Base-by-base conservation (phyloP, 2,329 filamentous ascomycete genomes). In the Cordyceps sp. region DNA sequence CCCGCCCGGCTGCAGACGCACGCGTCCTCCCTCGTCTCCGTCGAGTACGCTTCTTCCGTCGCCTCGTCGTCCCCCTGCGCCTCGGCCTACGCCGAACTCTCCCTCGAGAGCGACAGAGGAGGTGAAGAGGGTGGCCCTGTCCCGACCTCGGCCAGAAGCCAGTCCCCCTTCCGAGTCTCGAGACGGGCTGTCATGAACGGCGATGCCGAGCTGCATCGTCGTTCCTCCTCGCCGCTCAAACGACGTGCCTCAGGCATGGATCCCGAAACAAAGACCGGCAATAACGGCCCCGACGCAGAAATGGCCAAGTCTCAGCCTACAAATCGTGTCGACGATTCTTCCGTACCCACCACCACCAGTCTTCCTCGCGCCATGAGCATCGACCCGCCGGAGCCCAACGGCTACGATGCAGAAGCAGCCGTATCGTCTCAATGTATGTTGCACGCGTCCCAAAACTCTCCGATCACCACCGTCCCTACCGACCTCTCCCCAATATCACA, bases 141-240 rank as follows among this genome's bases (percentile, higher is more conserved):
- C 31, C 50, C 53, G 33, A 46, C 39, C 41, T 41, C 46, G 39
- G 52, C 53, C 36, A 58, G 63, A 48, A 64, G 59, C 49, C 60
- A 62, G 47, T 72, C 69, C 35, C 66, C 70, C 23, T 59, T 64
- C 42, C 58, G 61, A 39, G 52, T 61, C 31, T 57, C 63, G 23
- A 61, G 62, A 42, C 60, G 66, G 39, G 63, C 59, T 42, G 62
- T 74, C 36, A 73, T 75, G 66, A 67, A 68, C 39, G 70, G 65
- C 40, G 66, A 69, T 50, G 58, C 63, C 41, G 67, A 75, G 38
- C 46, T 62, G 17, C 61, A 66, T 36, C 65, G 74, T 28, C 64
- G 73, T 42, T 73, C 73, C 15, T 75, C 72, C 19, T 78, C 73
- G 15, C 73, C 73, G 7, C 52, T 77, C 35, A 78, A 78, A 53